Evolutionary conservation across 1,139 yeast genomes (phyloP), one percentile per base, ranked within the genome.

Genomic region (Kluyveromyces sp.): DNA sequence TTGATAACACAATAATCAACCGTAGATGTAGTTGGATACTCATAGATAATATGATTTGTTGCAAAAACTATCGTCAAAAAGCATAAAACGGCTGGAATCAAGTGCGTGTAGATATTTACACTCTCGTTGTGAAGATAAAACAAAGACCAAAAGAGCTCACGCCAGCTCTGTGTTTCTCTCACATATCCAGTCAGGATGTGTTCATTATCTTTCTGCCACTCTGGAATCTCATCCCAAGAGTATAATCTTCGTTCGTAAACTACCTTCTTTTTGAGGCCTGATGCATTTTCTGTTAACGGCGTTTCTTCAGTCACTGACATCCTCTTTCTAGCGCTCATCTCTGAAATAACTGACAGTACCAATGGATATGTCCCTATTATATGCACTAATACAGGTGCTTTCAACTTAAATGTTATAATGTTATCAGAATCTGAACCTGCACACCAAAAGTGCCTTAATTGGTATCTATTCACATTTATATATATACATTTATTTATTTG

Each of bases 161-260:
- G 52, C 47, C 70, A 73, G 45, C 86, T 81, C 41, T 68, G 63
- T 0, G 95, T 83, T 48, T 79, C 86, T 40, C 70, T 72, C n/a
- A 89, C 87, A 59, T 89, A 89, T 2, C 95, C 95, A 0, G 79
- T 67, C 31, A 71, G 64, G 39, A 89, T 88, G 61, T 66, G 86
- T 56, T 85, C 89, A 60, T 90, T 90, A 60, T 90, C 97, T 56
- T 77, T 74, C 60, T 86, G 96, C 97, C 97, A 89, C 5, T 73
- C 78, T 6, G 88, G 90, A 4, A 89, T 64, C 43, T 79, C 78
- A 48, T 75, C 68, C 70, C 72, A 74, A 4, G 53, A 48, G 45
- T 52, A 59, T 8, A 64, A 52, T 34, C 45, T 53, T 43, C 54
- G 50, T 25, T 28, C 43, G 32, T 39, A 34, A 3, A 25, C 21